phyloP scores from a whole-genome alignment of 2,329 filamentous ascomycete species.

The Annulohypoxylon truncatum region DNA sequence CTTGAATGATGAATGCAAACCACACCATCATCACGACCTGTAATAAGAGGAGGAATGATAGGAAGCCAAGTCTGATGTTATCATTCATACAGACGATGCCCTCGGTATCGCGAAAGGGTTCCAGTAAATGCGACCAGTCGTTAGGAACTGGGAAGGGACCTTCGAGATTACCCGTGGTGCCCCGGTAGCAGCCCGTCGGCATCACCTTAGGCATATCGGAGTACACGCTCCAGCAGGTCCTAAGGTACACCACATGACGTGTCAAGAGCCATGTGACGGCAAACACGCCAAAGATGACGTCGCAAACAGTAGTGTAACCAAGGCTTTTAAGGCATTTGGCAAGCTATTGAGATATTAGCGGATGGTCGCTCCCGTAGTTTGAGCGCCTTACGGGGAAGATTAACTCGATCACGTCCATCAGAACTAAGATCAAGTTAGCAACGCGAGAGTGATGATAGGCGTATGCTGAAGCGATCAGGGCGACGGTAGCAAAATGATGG shows the following conservation, averaged over 20 bases:
- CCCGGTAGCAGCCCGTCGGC: slow-evolving; percentile 77
- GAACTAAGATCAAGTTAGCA: slow-evolving; percentile 84
- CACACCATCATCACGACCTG: slow-evolving; percentile 84
- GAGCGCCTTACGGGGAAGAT: slow-evolving; percentile 77
- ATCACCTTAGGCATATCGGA: slow-evolving; percentile 71
- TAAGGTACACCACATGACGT: slow-evolving; percentile 82
- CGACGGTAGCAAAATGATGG: slow-evolving; percentile 89
- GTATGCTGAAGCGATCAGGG: slow-evolving; percentile 82
- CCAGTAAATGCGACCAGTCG: slow-evolving; percentile 71
- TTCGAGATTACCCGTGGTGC: slow-evolving; percentile 63
- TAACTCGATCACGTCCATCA: slow-evolving; percentile 94
- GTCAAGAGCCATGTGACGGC: slow-evolving; percentile 83
- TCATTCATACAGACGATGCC: slow-evolving; percentile 85
- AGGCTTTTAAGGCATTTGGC: slow-evolving; percentile 95
- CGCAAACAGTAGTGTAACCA: slow-evolving; percentile 79
- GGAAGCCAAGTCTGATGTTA: slow-evolving; percentile 78
- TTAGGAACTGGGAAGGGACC: slow-evolving; percentile 64
- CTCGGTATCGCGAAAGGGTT: slow-evolving; percentile 76
- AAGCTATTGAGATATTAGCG: slow-evolving; percentile 60
- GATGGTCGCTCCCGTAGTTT: neutral
- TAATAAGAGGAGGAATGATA: slow-evolving; percentile 79
- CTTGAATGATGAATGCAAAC: slow-evolving; percentile 86
- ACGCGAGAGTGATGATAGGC: slow-evolving; percentile 86
- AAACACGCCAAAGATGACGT: slow-evolving; percentile 84
- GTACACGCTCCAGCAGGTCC: slow-evolving; percentile 84